Conservation (phyloP, 2,329 filamentous ascomycete species). For the Colletotrichum costaricense region DNA sequence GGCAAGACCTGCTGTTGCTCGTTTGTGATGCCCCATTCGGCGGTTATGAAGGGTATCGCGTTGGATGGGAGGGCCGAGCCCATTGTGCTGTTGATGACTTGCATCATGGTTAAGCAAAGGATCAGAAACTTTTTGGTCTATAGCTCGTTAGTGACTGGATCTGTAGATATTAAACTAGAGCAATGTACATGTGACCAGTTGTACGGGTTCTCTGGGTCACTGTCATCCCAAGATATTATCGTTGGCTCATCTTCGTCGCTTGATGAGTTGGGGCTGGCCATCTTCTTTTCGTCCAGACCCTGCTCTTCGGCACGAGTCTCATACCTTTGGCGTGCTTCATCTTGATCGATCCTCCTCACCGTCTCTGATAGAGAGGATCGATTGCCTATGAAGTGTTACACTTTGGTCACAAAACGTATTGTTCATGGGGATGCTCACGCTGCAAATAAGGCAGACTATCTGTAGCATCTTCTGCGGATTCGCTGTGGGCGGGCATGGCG, state of each 20-base stretch:
- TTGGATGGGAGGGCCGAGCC: constrained; percentile 74
- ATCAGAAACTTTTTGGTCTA: constrained; percentile 66
- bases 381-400: constrained; percentile 6
- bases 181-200: constrained; percentile 58
- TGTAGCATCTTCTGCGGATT: not conserved
- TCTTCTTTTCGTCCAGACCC: constrained; percentile 41
- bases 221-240: constrained; percentile 51
- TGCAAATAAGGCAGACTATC: constrained; percentile 6
- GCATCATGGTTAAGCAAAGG: constrained; percentile 64
- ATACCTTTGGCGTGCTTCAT: constrained; percentile 54
- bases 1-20: constrained; percentile 61
- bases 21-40: constrained; percentile 66
- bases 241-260: constrained; percentile 43
- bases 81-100: constrained; percentile 76
- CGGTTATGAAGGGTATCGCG: constrained; percentile 67
- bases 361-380: constrained; percentile 11
- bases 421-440: constrained; percentile 5
- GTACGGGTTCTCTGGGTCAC: constrained; percentile 64
- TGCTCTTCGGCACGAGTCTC: constrained; percentile 48
- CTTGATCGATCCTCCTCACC: constrained; percentile 45
- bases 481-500: constrained; percentile 3
- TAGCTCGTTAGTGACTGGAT: not conserved
- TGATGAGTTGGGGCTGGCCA: constrained; percentile 37
- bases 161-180: too few species aligned
- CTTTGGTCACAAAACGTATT: not conserved